Evolutionary conservation across 2,329 filamentous ascomycete species (phyloP).

Genomic region (Canariomyces notabilis): DNA sequence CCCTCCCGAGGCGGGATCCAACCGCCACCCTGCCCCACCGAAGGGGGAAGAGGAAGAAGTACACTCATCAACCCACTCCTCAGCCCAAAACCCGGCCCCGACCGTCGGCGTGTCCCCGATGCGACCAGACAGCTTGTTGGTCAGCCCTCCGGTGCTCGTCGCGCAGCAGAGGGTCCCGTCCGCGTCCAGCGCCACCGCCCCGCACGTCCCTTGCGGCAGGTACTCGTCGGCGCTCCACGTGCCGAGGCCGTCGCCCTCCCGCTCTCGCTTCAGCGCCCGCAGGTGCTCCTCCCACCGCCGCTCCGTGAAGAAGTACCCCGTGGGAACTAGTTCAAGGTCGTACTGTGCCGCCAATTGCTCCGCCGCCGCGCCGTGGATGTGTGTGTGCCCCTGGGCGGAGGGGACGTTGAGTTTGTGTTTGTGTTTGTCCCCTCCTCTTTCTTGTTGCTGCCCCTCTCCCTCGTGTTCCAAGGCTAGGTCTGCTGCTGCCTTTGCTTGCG

Average conservation of each 20-base stretch:
- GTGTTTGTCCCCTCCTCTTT: slow-evolving; percentile 1
- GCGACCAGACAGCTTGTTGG: slow-evolving; percentile 80
- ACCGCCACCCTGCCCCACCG: no score
- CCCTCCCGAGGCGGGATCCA: slow-evolving; percentile 1
- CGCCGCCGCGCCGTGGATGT: slow-evolving; percentile 62
- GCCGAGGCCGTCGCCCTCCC: slow-evolving; percentile 34
- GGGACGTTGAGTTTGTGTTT: slow-evolving; percentile 38
- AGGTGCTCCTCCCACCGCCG: slow-evolving; percentile 66
- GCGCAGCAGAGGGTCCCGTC: slow-evolving; percentile 67
- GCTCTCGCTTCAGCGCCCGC: slow-evolving; percentile 46
- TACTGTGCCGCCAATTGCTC: slow-evolving; percentile 64
- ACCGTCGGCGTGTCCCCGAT: slow-evolving; percentile 82
- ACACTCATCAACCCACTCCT: slow-evolving; percentile 62
- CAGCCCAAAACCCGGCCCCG: slow-evolving; percentile 86
- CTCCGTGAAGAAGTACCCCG: slow-evolving; percentile 74
- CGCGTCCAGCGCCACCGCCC: slow-evolving; percentile 75
- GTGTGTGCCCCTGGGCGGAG: slow-evolving; percentile 63
- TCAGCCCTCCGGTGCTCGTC: slow-evolving; percentile 70
- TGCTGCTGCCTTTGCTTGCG: slow-evolving; percentile 27
- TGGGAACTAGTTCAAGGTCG: slow-evolving; percentile 64
- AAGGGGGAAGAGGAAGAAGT: no score
- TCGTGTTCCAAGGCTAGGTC: no score
- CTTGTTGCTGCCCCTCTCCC: slow-evolving; percentile 13
- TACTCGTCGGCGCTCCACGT: slow-evolving; percentile 60
- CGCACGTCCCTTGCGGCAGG: slow-evolving; percentile 78